These are phyloP conservation scores for Podila epigama DNA, from an alignment of 192 early-diverging fungal species.

Conservation along the genomic window DNA sequence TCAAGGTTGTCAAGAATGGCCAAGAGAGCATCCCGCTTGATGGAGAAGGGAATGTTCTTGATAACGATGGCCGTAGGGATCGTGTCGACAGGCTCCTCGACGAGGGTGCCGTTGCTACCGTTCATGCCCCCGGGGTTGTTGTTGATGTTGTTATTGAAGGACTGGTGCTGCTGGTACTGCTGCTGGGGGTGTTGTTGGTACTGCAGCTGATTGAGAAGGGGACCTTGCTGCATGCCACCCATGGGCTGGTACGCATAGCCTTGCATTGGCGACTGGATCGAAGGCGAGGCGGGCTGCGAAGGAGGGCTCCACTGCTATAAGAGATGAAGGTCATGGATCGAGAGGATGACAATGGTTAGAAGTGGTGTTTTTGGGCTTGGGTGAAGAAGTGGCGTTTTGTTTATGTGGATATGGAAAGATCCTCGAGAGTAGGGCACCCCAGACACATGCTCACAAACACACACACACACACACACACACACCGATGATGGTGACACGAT, in stretches of 20 bases:
- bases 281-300: constrained; percentile 30
- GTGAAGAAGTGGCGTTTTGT: background rate
- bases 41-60: constrained; percentile 84
- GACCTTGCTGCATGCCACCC: constrained; percentile 33
- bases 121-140: background rate
- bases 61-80: constrained; percentile 83
- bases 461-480: too few species aligned
- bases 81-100: constrained; percentile 44
- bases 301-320: constrained; percentile 46
- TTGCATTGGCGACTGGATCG: constrained; percentile 46
- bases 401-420: too few species aligned
- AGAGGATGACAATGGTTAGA: background rate
- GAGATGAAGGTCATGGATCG: background rate
- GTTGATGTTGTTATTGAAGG: constrained; percentile 7
- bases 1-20: constrained; percentile 71
- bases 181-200: constrained; percentile 22
- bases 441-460: too few species aligned
- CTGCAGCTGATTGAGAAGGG: constrained; percentile 36
- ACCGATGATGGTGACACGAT: too few species aligned
- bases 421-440: too few species aligned
- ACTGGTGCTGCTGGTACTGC: constrained; percentile 14
- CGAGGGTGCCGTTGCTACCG: too few species aligned
- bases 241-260: constrained; percentile 48
- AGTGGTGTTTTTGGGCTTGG: background rate
- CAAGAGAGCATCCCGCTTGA: constrained; percentile 79